Evolutionary conservation across 192 early-diverging fungal genomes (phyloP).

Genomic region (Cetraspora pellucida): DNA sequence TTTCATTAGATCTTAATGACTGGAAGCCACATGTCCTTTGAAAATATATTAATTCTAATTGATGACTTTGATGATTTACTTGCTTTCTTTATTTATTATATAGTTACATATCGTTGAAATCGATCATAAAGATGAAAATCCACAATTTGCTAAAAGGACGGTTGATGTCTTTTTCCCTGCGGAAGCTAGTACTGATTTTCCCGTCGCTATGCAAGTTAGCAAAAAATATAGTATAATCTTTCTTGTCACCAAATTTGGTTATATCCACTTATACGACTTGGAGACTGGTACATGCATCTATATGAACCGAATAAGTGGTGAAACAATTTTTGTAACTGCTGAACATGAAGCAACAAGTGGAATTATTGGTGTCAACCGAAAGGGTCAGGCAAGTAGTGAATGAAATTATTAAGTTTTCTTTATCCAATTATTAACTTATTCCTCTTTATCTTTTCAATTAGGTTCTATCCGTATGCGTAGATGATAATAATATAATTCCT

Average conservation of each 20-base stretch:
- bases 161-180: constrained; percentile 97
- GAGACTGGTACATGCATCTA: constrained; percentile 94
- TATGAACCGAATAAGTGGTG: constrained; percentile 96
- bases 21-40: too few relatives aligned
- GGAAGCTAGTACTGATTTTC: constrained; percentile 93
- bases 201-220: constrained; percentile 95
- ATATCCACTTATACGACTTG: constrained; percentile 95
- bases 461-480: constrained; percentile 92
- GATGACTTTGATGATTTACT: too few relatives aligned
- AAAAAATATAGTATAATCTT: constrained; percentile 94
- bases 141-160: constrained; percentile 84
- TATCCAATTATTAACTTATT: not conserved
- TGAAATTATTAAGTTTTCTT: not conserved
- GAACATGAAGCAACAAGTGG: constrained; percentile 84
- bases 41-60: too few relatives aligned
- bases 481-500: constrained; percentile 88
- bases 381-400: constrained; percentile 71
- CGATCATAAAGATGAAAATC: constrained; percentile 91
- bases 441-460: constrained; percentile 37
- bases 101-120: constrained; percentile 95
- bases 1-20: too few relatives aligned
- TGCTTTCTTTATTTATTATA: not conserved
- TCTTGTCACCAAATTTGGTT: constrained; percentile 97
- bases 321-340: constrained; percentile 98
- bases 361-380: constrained; percentile 94